phyloP scores from a whole-genome alignment of 768 basidiomycete species.

The Suillus decipiens region DNA sequence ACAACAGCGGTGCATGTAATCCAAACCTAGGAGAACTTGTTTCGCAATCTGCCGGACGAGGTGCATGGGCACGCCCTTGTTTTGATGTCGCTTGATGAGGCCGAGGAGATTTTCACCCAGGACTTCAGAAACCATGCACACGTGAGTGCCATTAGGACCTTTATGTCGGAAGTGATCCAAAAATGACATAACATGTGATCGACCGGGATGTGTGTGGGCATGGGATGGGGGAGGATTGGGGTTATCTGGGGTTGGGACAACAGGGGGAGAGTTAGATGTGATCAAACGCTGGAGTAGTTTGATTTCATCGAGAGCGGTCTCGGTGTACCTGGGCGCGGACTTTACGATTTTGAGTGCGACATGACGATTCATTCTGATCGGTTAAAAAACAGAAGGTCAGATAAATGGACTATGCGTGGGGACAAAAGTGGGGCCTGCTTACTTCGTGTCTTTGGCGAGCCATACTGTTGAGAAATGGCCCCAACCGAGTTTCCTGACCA shows the following conservation, averaged over 20 bases:
- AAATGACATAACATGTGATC: slow-evolving; percentile 94
- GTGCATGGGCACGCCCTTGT: slow-evolving; percentile 93
- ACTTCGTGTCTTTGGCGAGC: slow-evolving; percentile 85
- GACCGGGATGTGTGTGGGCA: slow-evolving; percentile 78
- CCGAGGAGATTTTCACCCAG: slow-evolving; percentile 95
- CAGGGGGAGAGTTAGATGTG: slow-evolving; percentile 68
- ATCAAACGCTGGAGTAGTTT: slow-evolving; percentile 96
- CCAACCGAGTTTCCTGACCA: slow-evolving; percentile 95
- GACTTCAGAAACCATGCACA: slow-evolving; percentile 99
- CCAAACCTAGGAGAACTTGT: slow-evolving; percentile 91
- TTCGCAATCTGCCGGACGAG: slow-evolving; percentile 96
- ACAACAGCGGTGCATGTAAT: slow-evolving; percentile 98
- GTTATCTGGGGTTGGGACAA: slow-evolving; percentile 46
- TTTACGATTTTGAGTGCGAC: slow-evolving; percentile 99
- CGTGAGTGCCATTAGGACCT: slow-evolving; percentile 94
- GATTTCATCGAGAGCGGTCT: slow-evolving; percentile 98
- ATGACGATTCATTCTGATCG: slow-evolving; percentile 83
- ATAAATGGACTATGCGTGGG: slow-evolving; percentile 9
- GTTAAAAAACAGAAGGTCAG: slow-evolving; percentile 18
- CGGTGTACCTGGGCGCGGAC: slow-evolving; percentile 94
- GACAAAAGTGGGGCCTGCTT: slow-evolving; percentile 29
- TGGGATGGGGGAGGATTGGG: slow-evolving; percentile 54
- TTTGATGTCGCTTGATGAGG: slow-evolving; percentile 97
- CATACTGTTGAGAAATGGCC: slow-evolving; percentile 95
- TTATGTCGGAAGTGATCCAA: slow-evolving; percentile 97